phyloP scores from a whole-genome alignment of 169 alveolate genomes.

The Eimeria acervulina region DNA sequence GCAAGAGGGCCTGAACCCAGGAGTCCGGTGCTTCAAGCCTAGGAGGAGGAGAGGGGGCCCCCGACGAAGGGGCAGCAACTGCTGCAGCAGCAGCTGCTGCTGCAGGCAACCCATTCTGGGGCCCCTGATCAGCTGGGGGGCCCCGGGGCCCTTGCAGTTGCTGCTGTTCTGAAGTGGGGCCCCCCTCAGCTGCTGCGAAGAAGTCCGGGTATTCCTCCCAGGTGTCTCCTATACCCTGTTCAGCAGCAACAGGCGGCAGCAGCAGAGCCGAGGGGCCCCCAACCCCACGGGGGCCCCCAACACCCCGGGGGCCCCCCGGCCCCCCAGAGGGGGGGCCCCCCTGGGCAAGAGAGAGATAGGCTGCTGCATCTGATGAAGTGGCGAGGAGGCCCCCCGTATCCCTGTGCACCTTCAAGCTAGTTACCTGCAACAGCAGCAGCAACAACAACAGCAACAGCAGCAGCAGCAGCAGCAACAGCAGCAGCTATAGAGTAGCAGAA shows the following conservation, averaged over 20 bases:
- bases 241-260: slow-evolving; percentile 24
- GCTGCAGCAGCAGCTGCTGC: not conserved
- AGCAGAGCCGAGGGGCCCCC: slow-evolving; percentile 4
- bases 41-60: not conserved
- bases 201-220: slow-evolving; percentile 39
- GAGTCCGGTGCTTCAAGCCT: not conserved
- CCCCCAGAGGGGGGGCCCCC: not conserved
- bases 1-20: slow-evolving; percentile 26
- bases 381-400: slow-evolving; percentile 53
- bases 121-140: not conserved
- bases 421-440: slow-evolving; percentile 41
- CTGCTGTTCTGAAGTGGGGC: not conserved
- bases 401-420: slow-evolving; percentile 32
- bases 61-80: not conserved
- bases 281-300: not conserved
- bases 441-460: slow-evolving; percentile 28
- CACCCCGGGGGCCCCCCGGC: not conserved
- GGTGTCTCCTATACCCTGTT: not conserved
- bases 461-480: not conserved
- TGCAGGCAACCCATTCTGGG: not conserved
- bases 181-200: not conserved
- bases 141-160: not conserved
- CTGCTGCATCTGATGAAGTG: slow-evolving; percentile 28
- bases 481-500: not conserved
- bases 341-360: not conserved